phyloP scores from a whole-genome alignment of 305 asterid species.

The Fraxinus xanthoxyloides region DNA sequence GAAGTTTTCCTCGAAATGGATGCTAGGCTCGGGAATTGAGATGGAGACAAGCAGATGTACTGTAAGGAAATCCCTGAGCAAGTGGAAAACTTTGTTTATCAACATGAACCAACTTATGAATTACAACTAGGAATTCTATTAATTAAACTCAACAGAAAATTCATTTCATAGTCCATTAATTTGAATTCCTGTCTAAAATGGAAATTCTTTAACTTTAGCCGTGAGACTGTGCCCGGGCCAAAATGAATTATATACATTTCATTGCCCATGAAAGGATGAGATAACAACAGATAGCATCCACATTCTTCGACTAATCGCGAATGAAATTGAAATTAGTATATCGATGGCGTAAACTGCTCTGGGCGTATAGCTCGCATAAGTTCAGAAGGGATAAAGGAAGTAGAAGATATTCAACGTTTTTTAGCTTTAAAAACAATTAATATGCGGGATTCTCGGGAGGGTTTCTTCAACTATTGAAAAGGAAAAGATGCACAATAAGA shows the following conservation, averaged over 20 bases:
- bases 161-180: neutral
- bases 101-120: neutral
- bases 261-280: neutral
- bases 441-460: neutral
- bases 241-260: neutral
- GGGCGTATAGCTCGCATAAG: neutral
- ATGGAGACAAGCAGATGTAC: constrained; percentile 54
- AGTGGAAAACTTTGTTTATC: neutral
- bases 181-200: neutral
- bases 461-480: neutral
- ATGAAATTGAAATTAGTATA: neutral
- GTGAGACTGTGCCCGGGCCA: neutral
- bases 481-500: neutral
- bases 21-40: constrained; percentile 44
- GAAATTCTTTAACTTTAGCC: neutral
- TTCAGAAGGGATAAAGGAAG: neutral
- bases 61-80: constrained; percentile 51
- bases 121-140: neutral
- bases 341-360: neutral
- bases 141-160: neutral
- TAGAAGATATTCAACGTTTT: neutral
- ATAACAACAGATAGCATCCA: neutral
- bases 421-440: neutral
- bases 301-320: neutral
- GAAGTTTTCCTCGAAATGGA: constrained; percentile 38